These are phyloP conservation scores for Laetiporus sulphureus DNA, from an alignment of 1,284 basidiomycete genomes.

Conservation along the genomic window DNA sequence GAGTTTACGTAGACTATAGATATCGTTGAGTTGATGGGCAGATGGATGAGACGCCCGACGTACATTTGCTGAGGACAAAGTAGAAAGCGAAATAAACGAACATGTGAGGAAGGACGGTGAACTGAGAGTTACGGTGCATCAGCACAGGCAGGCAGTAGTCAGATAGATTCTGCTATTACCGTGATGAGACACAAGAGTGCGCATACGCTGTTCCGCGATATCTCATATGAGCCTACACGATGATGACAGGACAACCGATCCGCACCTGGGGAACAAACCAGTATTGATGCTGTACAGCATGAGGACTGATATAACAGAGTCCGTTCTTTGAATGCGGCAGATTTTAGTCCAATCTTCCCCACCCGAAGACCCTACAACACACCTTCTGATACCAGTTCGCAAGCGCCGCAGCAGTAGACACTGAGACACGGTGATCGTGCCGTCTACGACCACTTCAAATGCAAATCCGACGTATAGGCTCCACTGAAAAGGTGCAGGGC, in stretches of 20 bases:
- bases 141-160: not conserved
- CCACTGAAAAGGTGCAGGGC: slow-evolving; percentile 9
- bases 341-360: too few relatives aligned
- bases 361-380: not conserved
- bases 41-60: not conserved
- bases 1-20: slow-evolving; percentile 10
- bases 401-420: slow-evolving; percentile 14
- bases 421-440: slow-evolving; percentile 16
- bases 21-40: not conserved
- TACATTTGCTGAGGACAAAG: slow-evolving; percentile 18
- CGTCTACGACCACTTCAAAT: slow-evolving; percentile 14
- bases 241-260: not conserved
- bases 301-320: slow-evolving; percentile 11
- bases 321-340: slow-evolving; percentile 10
- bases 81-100: slow-evolving; percentile 20
- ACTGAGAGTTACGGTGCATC: slow-evolving; percentile 7
- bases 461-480: slow-evolving; percentile 17
- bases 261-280: slow-evolving; percentile 16
- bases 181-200: slow-evolving; percentile 14
- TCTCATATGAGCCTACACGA: not conserved
- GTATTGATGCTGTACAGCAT: slow-evolving; percentile 19
- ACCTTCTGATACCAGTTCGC: slow-evolving; percentile 18
- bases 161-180: slow-evolving; percentile 1
- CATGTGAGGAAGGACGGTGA: slow-evolving; percentile 11
- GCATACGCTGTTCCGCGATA: slow-evolving; percentile 8